Evolutionary conservation across 352 stramenopile genomes (phyloP), one percentile per base, ranked within the genome.

Genomic region (Globisporangium acanthophoron): DNA sequence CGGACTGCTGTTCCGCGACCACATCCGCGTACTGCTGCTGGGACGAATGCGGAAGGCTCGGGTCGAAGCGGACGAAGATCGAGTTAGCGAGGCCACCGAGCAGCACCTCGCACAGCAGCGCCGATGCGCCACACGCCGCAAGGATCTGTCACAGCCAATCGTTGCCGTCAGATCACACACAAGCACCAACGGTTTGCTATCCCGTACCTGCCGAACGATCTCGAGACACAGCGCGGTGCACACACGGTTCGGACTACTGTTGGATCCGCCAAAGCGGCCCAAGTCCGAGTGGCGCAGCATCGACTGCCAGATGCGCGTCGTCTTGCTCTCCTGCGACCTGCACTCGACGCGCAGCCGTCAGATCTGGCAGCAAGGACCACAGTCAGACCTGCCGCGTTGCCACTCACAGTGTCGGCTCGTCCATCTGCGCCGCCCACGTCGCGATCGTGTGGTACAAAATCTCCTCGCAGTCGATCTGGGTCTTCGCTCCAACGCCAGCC

Each of bases 141-240:
- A 72, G 59, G 40, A 84, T 70, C 65, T 73, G 18, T 2, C 5
- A 41, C 16, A 39, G 9, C 18, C 16, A 20, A n/a, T 27, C 3
- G 8, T 18, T 31, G 44, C n/a, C 9, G 33, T 50, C 24, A 27
- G 24, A 27, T 27, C 24, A 27, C 24, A 27, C 24, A 27, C 24
- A 27, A n/a, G 7, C 8, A 35, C 20, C 29, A 9, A 33, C 39
- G 20, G 12, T 11, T 18, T 62, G 15, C 6, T 31, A 16, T 21
- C 53, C 3, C 39, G 35, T 11, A 84, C 60, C 61, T 80, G 67
- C 18, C 70, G 59, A 4, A 81, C 49, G 27, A 75, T 67, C 5
- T 88, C 72, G 4, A 92, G 56, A 47, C 69, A 88, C 11, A 92
- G 56, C 8, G 75, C 71, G 21, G 76, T 72, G 44, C 74, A 89